Base-by-base conservation (phyloP, 805 yeast species). In the Ogataea methanolica region DNA sequence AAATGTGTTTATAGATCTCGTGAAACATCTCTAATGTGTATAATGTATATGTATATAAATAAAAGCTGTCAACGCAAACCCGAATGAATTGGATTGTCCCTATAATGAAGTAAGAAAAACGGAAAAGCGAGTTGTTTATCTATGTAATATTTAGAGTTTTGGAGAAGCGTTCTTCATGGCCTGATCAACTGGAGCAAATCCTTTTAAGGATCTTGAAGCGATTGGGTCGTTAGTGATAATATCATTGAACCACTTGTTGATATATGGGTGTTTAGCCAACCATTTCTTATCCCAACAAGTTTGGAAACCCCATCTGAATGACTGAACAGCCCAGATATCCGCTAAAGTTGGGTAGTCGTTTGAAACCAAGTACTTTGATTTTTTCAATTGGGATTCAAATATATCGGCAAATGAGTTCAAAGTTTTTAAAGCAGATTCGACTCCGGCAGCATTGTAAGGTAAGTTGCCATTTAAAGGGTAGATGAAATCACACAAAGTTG, bases 391-490 rank as follows among this genome's bases (percentile, higher is more conserved):
- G 41, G 51, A 56, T 56, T 69, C 74, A 47, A 62, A 59, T 21
- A 52, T 33, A 38, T 42, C 48, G 12, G 52, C 47, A 36, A 34
- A 38, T 6, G 35, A 16, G 22, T 48, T 36, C 36, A 51, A 39
- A 6, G 11, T 16, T 7, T 39, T 41, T 12, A 40, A 59, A n/a
- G 54, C 59, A 21, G 41, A 44, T 22, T 49, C 58, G 21, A 56
- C 61, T 16, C 49, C 55, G 68, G 79, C 80, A 76, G 83, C 82
- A 80, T 82, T 79, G 80, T 79, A 85, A 49, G 91, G 88, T 41
- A 52, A 62, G 34, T 56, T 63, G 60, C 96, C 96, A 41, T 63
- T 58, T 43, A 83, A 61, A 55, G 89, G 85, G 49, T 64, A 63
- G 70, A 85, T 78, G 53, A 77, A 75, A 29, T 53, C 61, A 50